phyloP scores from a whole-genome alignment of 306 rosid species.

The Phaseolus lunatus region DNA sequence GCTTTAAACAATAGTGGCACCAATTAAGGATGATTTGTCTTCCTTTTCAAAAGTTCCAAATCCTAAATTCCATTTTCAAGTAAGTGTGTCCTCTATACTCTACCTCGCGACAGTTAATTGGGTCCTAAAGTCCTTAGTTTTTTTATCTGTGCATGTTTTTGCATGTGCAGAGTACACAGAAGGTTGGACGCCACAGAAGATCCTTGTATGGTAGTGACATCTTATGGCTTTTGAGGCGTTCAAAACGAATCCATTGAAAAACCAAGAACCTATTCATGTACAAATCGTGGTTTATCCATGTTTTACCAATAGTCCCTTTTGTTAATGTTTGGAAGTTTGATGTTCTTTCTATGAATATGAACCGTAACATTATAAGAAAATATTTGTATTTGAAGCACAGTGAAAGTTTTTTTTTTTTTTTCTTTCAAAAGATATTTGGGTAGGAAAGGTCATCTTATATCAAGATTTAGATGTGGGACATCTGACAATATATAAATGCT shows the following conservation, averaged over 20 bases:
- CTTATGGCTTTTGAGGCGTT: conserved; percentile 58
- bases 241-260: conserved; percentile 54
- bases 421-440: not conserved
- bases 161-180: conserved; percentile 54
- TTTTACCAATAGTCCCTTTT: not conserved
- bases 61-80: conserved; percentile 75
- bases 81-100: conserved; percentile 33
- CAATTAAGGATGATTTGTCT: conserved; percentile 56
- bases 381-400: not conserved
- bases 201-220: conserved; percentile 61
- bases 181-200: conserved; percentile 58
- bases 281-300: not conserved
- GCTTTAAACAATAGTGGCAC: conserved; percentile 43
- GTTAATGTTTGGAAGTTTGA: not conserved
- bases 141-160: conserved; percentile 26
- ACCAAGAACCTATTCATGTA: conserved; percentile 23
- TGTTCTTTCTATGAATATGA: not conserved
- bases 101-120: not conserved
- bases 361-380: not conserved
- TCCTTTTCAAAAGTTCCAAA: conserved; percentile 58
- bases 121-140: not conserved
- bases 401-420: not conserved
- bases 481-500: conserved; percentile 20
- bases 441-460: not conserved
- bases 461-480: not conserved